Base-by-base conservation (phyloP, 75 land plant genomes). In the Cupressus sempervirens region DNA sequence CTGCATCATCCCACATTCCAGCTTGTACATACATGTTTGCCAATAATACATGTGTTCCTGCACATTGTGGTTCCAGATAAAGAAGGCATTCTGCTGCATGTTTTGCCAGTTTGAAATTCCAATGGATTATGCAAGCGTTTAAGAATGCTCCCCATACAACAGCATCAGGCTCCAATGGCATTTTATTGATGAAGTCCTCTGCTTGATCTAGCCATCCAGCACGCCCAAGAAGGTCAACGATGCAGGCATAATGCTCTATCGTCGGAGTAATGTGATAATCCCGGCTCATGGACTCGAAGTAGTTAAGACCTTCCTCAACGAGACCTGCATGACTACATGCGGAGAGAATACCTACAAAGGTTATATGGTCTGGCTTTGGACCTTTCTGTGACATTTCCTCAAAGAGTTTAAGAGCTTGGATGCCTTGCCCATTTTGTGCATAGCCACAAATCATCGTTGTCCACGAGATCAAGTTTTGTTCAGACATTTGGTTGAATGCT, bases 131-230 rank as follows among this genome's bases (percentile, higher is more conserved):
- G 83, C 92, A 88, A 84, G 87, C 88, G 32, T 88, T 84, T 3
- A 93, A 90, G 40, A 93, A 83, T 68, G 95, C 88, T 84, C 92
- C 82, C 95, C 95, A 93, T 30, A 91, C 87, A n/a, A 87, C 36
- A 36, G 86, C 85, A 54, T 86, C 84, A 8, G 92, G 91, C 50
- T 88, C 81, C 40, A 84, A 84, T 45, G 93, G 92, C 87, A 90
- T 87, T 7, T 80, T 88, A 4, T 72, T 65, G 67, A 92, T 87
- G 26, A 88, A 13, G 16, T 92, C 84, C 32, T 90, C 93, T 43
- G 93, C 92, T 58, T 93, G 90, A 56, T 93, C 88, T 46, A 90
- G 85, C 15, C 65, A 54, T 58, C 86, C 87, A 88, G 88, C 88
- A 29, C 62, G 48, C 26, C 91, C 91, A 32, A 92, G 82, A 84